Base-by-base conservation (phyloP, 148 eudicot genomes). In the Nyssa sinensis region DNA sequence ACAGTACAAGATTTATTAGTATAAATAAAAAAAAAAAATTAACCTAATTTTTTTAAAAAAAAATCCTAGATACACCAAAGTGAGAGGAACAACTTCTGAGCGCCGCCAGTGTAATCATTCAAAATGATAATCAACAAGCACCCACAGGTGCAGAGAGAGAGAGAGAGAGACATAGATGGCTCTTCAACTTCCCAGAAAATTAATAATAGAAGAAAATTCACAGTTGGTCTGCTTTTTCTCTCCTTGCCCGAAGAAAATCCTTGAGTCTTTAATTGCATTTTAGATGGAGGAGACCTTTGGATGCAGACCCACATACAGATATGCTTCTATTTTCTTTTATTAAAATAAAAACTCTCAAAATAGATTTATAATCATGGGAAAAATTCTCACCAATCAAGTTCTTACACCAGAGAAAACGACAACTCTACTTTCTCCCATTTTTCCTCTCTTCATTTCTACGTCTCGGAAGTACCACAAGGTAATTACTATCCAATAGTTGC, bases 31-130 rank as follows among this genome's bases (percentile, higher is more conserved):
- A 7, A 47, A 30, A 74, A 37, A 63, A 67, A 29, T 49, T 64
- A 34, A 44, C 68, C 59, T 62, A 44, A 55, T 37, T 3, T 37
- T 3, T 44, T 11, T 14, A 33, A 37, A 66, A 51, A 61, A 64
- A 34, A 29, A 32, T 63, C 24, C 9, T 24, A 64, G 65, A 33
- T 37, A 71, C 70, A 64, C 80, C 81, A 87, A 79, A 79, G 41
- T n/a, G 28, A 77, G 88, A 87, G 86, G 80, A 82, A 84, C 90
- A 87, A 78, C 11, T 73, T 73, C 90, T 87, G 88, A 76, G 80
- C 76, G 80, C 79, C 79, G 83, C 75, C 88, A 82, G 83, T 67
- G 89, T 86, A 84, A 84, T 86, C 81, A 84, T 84, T 79, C 83
- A 76, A 57, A 72, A 70, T 29, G 78, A 60, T 61, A 23, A 64